Evolutionary conservation across 2,329 filamentous ascomycete species (phyloP).

Genomic region (Dryadomyces sulphureus): DNA sequence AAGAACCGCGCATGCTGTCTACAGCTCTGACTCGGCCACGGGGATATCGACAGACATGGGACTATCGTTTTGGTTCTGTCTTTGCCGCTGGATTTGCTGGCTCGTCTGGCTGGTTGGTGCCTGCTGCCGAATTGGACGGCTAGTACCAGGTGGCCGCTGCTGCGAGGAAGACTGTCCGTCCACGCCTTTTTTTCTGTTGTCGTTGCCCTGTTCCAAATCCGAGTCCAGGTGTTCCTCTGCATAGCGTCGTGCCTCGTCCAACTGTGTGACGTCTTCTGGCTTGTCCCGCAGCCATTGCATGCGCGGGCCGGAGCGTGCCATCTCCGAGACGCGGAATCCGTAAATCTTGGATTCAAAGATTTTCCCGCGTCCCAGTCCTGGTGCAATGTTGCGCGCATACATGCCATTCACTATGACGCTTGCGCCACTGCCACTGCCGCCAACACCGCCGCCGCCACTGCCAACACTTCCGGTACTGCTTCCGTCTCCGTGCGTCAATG

Average conservation of each 20-base stretch:
- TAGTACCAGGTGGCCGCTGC: slow-evolving; percentile 27
- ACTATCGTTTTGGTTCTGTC: slow-evolving; percentile 37
- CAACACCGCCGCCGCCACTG: not conserved
- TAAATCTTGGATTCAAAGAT: slow-evolving; percentile 96
- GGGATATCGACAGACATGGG: slow-evolving; percentile 42
- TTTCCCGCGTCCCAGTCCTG: slow-evolving; percentile 64
- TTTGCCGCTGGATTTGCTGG: slow-evolving; percentile 26
- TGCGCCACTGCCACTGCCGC: slow-evolving; percentile 9
- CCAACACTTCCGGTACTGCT: slow-evolving; percentile 1
- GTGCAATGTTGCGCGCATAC: slow-evolving; percentile 72
- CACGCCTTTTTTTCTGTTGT: slow-evolving; percentile 21
- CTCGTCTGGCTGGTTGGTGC: not conserved
- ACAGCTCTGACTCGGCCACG: slow-evolving; percentile 42
- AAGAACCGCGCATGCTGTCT: not conserved
- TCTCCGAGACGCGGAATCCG: slow-evolving; percentile 85
- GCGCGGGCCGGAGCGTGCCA: slow-evolving; percentile 74
- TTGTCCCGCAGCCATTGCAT: slow-evolving; percentile 95
- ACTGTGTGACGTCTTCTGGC: slow-evolving; percentile 62
- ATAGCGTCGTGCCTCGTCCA: slow-evolving; percentile 60
- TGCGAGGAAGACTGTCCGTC: slow-evolving; percentile 17
- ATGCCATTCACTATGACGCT: slow-evolving; percentile 63
- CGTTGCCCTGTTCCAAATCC: slow-evolving; percentile 39
- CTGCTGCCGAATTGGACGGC: slow-evolving; percentile 23
- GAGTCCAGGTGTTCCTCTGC: slow-evolving; percentile 37
- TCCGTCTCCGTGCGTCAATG: slow-evolving; percentile 10